Conservation (phyloP, 2,329 filamentous ascomycete genomes). For the Aureobasidium vineae region DNA sequence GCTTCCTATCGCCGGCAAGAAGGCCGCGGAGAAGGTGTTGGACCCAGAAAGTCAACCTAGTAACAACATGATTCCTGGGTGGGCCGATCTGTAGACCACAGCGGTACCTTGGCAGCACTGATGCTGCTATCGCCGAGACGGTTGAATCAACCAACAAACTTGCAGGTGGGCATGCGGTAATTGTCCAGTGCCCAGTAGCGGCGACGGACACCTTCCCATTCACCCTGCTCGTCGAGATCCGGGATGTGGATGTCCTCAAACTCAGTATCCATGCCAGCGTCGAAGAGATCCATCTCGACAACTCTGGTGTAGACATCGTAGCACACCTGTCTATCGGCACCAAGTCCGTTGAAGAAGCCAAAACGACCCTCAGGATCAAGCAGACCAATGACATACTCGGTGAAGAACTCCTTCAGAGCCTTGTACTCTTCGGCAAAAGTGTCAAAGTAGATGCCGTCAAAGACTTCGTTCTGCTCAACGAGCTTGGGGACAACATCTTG, state of each 20-base stretch:
- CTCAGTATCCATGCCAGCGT: conserved; percentile 84
- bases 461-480: conserved; percentile 43
- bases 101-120: conserved; percentile 10
- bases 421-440: conserved; percentile 94
- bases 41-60: conserved; percentile 44
- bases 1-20: conserved; percentile 44
- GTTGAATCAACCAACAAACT: conserved; percentile 61
- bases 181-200: conserved; percentile 85
- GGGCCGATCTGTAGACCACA: neutral
- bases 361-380: conserved; percentile 61
- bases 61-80: conserved; percentile 41
- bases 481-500: conserved; percentile 50
- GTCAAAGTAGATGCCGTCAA: conserved; percentile 79
- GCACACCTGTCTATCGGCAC: conserved; percentile 86
- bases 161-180: conserved; percentile 73
- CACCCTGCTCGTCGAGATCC: conserved; percentile 65
- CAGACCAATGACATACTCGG: conserved; percentile 77
- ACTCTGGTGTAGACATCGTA: conserved; percentile 96
- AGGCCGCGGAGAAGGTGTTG: conserved; percentile 46
- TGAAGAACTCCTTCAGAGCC: conserved; percentile 82
- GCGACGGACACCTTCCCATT: conserved; percentile 85
- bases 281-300: conserved; percentile 83
- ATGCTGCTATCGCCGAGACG: conserved; percentile 18
- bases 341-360: conserved; percentile 71
- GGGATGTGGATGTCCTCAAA: conserved; percentile 79